Evolutionary conservation across 805 yeast species (phyloP).

Genomic region (Saturnispora mendoncae): DNA sequence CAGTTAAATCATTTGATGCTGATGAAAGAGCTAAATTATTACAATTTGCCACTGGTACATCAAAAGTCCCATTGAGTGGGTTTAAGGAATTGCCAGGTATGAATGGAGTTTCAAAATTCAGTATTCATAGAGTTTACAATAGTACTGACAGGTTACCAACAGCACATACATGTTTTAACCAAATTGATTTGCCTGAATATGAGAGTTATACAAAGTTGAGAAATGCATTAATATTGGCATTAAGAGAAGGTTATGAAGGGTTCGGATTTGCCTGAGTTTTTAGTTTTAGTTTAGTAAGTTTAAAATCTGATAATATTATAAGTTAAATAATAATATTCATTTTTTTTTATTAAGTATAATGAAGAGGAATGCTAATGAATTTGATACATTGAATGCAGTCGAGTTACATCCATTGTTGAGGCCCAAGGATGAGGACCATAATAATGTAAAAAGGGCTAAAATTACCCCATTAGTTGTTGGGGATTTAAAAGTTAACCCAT

Average conservation of each 20-base stretch:
- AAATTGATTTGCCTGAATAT: slow-evolving; percentile 87
- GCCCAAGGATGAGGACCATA: not conserved
- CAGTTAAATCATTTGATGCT: slow-evolving; percentile 84
- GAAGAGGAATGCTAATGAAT: slow-evolving; percentile 7
- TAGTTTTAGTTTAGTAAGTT: not conserved
- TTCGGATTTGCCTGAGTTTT: slow-evolving; percentile 63
- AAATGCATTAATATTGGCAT: slow-evolving; percentile 70
- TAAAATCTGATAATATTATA: too few relatives aligned
- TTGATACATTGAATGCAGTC: slow-evolving; percentile 17
- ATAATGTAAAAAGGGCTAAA: not conserved
- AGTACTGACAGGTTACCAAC: slow-evolving; percentile 81
- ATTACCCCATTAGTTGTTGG: not conserved
- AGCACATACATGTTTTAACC: slow-evolving; percentile 96
- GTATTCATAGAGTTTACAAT: slow-evolving; percentile 85
- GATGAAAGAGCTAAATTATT: slow-evolving; percentile 91
- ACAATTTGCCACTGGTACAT: slow-evolving; percentile 96
- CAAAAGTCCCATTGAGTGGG: slow-evolving; percentile 92
- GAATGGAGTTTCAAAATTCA: slow-evolving; percentile 75
- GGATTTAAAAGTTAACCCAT: slow-evolving; percentile 4
- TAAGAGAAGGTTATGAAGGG: slow-evolving; percentile 93
- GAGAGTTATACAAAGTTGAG: slow-evolving; percentile 81
- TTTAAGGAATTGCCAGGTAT: slow-evolving; percentile 85
- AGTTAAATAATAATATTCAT: too few relatives aligned
- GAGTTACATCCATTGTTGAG: slow-evolving; percentile 26
- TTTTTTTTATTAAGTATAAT: too few relatives aligned